These are phyloP conservation scores for Blepharisma stoltei DNA, from an alignment of 73 alveolate species.

Conservation along the genomic window DNA sequence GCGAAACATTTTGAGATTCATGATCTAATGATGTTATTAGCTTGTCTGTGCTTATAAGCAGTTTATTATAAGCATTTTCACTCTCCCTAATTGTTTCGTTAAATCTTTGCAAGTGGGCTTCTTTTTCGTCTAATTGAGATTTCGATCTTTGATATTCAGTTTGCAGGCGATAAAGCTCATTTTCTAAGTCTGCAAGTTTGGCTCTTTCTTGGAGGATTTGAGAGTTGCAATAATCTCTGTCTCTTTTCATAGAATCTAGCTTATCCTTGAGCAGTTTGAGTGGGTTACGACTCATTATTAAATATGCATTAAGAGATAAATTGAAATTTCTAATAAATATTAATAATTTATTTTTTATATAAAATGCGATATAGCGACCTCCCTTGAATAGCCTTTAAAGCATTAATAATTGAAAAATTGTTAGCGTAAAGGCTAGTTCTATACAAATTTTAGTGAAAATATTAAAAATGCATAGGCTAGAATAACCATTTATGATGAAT, in stretches of 20 bases:
- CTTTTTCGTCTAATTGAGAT: slow-evolving; percentile 13
- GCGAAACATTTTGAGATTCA: neutral
- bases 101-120: neutral
- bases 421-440: too few relatives aligned
- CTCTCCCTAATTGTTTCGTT: slow-evolving; percentile 23
- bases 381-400: too few relatives aligned
- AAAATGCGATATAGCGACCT: too few relatives aligned
- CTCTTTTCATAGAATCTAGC: slow-evolving; percentile 10
- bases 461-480: too few relatives aligned
- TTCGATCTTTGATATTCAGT: slow-evolving; percentile 7
- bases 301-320: too few relatives aligned
- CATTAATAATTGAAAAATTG: too few relatives aligned
- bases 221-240: neutral
- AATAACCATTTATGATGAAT: too few relatives aligned
- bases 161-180: slow-evolving; percentile 21
- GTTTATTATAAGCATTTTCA: slow-evolving; percentile 28
- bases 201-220: slow-evolving; percentile 9
- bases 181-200: neutral
- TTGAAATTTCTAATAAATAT: too few relatives aligned
- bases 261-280: neutral
- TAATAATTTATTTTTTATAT: too few relatives aligned
- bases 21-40: slow-evolving; percentile 19
- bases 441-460: too few relatives aligned
- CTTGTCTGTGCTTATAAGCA: slow-evolving; percentile 2
- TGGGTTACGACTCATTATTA: too few relatives aligned